These are phyloP conservation scores for Lizonia empirigonia DNA, from an alignment of 2,329 filamentous ascomycete genomes.

Conservation along the genomic window DNA sequence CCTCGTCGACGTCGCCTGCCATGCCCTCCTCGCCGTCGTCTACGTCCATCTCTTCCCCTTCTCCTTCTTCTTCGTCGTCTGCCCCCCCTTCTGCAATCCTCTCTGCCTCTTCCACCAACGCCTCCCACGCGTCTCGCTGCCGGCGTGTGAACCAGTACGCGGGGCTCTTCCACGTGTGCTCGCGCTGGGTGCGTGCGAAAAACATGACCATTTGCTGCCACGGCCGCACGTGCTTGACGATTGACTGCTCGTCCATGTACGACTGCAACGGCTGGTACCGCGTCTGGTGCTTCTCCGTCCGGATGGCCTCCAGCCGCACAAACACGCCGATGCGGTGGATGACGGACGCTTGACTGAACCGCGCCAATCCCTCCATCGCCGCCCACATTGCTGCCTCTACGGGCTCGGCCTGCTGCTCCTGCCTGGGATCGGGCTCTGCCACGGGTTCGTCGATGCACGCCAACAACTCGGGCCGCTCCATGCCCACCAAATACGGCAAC, in stretches of 20 bases:
- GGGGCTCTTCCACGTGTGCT: conserved; percentile 11
- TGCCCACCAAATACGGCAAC: no score
- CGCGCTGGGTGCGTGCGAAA: conserved; percentile 18
- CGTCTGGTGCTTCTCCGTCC: conserved; percentile 27
- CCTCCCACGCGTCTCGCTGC: conserved; percentile 15
- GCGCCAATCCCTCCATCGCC: no score
- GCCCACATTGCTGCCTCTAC: no score
- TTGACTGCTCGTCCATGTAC: conserved; percentile 21
- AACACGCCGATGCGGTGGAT: conserved; percentile 11
- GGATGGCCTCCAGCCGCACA: conserved; percentile 22
- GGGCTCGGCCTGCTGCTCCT: no score
- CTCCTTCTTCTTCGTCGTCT: no score
- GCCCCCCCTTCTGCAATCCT: neutral
- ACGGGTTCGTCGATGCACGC: no score
- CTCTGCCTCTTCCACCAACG: conserved; percentile 11
- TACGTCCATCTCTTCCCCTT: no score
- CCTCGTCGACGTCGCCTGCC: no score
- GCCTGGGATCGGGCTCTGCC: no score
- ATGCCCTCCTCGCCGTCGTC: no score
- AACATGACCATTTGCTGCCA: neutral
- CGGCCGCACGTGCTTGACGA: conserved; percentile 1
- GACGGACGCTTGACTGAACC: no score
- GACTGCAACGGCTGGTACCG: conserved; percentile 19
- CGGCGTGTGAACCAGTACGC: conserved; percentile 20
- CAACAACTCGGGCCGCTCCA: no score